phyloP scores from a whole-genome alignment of 805 yeast genomes.

The Wickerhamomyces bisporus region DNA sequence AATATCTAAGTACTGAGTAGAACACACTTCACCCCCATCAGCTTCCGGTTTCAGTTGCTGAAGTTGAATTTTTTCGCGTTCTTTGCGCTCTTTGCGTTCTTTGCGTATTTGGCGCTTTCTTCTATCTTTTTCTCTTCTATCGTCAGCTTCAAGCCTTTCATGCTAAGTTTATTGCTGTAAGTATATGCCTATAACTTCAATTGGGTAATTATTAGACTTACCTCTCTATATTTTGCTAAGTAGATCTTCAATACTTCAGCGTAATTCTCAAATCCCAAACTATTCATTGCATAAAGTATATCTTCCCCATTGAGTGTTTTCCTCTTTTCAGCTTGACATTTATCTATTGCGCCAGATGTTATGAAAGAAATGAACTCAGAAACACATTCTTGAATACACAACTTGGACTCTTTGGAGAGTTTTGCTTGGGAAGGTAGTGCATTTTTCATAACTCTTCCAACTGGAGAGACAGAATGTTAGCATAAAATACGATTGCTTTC shows the following conservation, averaged over 20 bases:
- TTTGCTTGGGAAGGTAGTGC: slow-evolving; percentile 70
- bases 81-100: slow-evolving; percentile 18
- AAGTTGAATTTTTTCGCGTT: neutral
- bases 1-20: no score
- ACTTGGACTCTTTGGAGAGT: slow-evolving; percentile 72
- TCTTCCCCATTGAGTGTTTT: slow-evolving; percentile 82
- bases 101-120: slow-evolving; percentile 16
- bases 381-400: slow-evolving; percentile 79
- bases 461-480: slow-evolving; percentile 21
- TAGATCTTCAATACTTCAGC: slow-evolving; percentile 75
- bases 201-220: no score
- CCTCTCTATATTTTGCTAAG: slow-evolving; percentile 66
- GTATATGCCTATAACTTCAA: neutral
- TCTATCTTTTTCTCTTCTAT: slow-evolving; percentile 20
- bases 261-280: slow-evolving; percentile 77
- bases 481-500: slow-evolving; percentile 7
- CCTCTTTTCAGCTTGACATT: slow-evolving; percentile 64
- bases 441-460: slow-evolving; percentile 68
- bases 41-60: no score
- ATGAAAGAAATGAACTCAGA: slow-evolving; percentile 77
- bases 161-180: slow-evolving; percentile 4
- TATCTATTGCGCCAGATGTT: slow-evolving; percentile 76
- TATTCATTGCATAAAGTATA: slow-evolving; percentile 60
- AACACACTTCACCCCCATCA: slow-evolving; percentile 3
- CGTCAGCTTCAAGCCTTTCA: slow-evolving; percentile 22